A percentile compares a stretch with the other conserved stretches of the same genome.
phyloP scores from a whole-genome alignment of 2,329 filamentous ascomycete species.

The Xylariaceae sp. region DNA sequence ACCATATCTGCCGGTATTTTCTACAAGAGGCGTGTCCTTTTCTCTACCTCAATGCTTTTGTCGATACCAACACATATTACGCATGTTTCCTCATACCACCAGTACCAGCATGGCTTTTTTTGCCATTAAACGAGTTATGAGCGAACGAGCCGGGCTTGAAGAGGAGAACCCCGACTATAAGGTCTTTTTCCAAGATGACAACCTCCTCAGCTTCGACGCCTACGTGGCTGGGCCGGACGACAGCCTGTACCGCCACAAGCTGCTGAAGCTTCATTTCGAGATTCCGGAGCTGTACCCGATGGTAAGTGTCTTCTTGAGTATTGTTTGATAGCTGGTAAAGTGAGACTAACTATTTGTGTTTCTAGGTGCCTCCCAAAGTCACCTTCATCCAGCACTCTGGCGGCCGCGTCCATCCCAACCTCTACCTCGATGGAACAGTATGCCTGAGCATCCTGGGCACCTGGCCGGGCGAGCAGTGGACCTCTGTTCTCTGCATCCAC shows the following conservation, averaged over 20 bases:
- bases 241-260: slow-evolving; percentile 29
- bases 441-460: slow-evolving; percentile 29
- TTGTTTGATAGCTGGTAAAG: not conserved
- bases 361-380: slow-evolving; percentile 28
- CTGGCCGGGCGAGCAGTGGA: slow-evolving; percentile 28
- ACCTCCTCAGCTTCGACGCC: slow-evolving; percentile 25
- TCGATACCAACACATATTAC: not conserved
- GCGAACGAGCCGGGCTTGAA: slow-evolving; percentile 18
- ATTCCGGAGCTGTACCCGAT: slow-evolving; percentile 25
- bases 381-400: slow-evolving; percentile 24
- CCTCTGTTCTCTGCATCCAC: slow-evolving; percentile 20
- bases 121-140: not conserved
- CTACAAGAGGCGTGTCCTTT: not conserved
- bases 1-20: too few species aligned
- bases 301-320: slow-evolving; percentile 7
- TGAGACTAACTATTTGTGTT: not conserved
- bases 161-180: slow-evolving; percentile 27
- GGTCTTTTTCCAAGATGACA: slow-evolving; percentile 27
- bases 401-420: slow-evolving; percentile 28
- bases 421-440: slow-evolving; percentile 27
- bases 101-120: not conserved
- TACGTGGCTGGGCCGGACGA: slow-evolving; percentile 26
- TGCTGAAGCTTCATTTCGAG: slow-evolving; percentile 27
- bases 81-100: not conserved
- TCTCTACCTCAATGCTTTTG: not conserved